Conservation (phyloP, 2,329 filamentous ascomycete genomes). For the Diplodia mutila region DNA sequence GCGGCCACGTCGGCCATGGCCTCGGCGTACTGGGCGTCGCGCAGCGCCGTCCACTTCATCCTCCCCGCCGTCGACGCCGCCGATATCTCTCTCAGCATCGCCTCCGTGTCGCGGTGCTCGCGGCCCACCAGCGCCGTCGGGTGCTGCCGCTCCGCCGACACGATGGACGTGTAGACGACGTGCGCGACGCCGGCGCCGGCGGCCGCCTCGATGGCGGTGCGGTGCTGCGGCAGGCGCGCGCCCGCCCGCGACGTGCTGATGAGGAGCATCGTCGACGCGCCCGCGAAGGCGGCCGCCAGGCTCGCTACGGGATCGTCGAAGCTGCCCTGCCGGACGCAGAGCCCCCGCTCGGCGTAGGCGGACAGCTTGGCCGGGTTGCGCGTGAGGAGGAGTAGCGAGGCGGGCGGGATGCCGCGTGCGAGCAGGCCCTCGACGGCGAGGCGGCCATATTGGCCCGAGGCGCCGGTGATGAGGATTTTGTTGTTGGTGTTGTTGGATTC, state of each 20-base stretch:
- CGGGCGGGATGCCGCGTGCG: neutral
- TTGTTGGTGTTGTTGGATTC: neutral
- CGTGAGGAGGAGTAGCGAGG: constrained; percentile 10
- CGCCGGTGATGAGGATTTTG: constrained; percentile 22
- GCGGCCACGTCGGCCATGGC: constrained; percentile 13
- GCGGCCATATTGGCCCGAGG: constrained; percentile 15
- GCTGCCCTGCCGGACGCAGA: constrained; percentile 4
- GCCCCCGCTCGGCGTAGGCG: constrained; percentile 11
- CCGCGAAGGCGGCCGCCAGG: constrained; percentile 14
- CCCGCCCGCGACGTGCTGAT: constrained; percentile 14
- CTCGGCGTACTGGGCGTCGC: constrained; percentile 23
- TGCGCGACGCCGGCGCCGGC: neutral
- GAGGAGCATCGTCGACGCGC: constrained; percentile 15
- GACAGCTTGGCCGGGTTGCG: constrained; percentile 1
- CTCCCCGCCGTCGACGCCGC: neutral
- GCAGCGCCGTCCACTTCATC: constrained; percentile 12
- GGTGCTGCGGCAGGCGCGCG: constrained; percentile 14
- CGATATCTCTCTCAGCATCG: neutral
- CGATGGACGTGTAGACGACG: constrained; percentile 21
- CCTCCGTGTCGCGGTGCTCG: constrained; percentile 20
- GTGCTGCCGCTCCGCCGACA: neutral
- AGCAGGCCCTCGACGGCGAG: constrained; percentile 1
- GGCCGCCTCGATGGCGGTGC: constrained; percentile 6
- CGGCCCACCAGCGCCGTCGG: constrained; percentile 16
- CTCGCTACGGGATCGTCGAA: neutral